These are phyloP conservation scores for Deakozyma indianensis DNA, from an alignment of 805 yeast genomes.

Conservation along the genomic window DNA sequence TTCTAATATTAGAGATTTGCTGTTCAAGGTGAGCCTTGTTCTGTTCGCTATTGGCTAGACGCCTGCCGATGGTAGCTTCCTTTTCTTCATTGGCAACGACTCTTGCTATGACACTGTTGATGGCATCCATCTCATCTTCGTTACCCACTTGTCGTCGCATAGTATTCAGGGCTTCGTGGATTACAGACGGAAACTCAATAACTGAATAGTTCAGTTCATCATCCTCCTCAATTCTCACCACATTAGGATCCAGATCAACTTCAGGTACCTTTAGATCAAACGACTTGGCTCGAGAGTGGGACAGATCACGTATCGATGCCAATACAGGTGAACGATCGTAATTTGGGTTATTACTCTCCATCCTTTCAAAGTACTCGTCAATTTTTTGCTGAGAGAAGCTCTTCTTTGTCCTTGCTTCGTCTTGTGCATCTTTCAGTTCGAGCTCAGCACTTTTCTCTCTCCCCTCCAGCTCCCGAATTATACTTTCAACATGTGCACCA, in stretches of 20 bases:
- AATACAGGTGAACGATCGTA: too few relatives aligned
- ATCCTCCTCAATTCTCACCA: background rate
- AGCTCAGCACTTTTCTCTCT: background rate
- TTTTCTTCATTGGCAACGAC: background rate
- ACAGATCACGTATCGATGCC: too few relatives aligned
- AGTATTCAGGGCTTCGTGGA: background rate
- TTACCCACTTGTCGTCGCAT: background rate
- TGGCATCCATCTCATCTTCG: background rate
- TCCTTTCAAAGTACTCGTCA: too few relatives aligned
- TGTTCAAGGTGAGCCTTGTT: constrained; percentile 16
- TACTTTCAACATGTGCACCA: too few relatives aligned
- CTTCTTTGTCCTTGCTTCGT: too few relatives aligned
- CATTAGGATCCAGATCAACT: too few relatives aligned
- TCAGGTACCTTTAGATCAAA: too few relatives aligned
- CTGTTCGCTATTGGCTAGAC: background rate
- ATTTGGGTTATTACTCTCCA: too few relatives aligned
- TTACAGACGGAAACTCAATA: background rate
- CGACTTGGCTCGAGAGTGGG: too few relatives aligned
- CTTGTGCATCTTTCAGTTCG: background rate
- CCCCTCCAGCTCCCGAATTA: too few relatives aligned
- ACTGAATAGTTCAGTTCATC: background rate
- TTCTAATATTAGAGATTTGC: constrained; percentile 26
- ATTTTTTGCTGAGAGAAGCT: too few relatives aligned
- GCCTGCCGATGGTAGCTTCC: background rate
- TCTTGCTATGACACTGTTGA: constrained; percentile 5